These are phyloP conservation scores for Tilletia setariae DNA, from an alignment of 1,284 basidiomycete genomes.

Conservation along the genomic window DNA sequence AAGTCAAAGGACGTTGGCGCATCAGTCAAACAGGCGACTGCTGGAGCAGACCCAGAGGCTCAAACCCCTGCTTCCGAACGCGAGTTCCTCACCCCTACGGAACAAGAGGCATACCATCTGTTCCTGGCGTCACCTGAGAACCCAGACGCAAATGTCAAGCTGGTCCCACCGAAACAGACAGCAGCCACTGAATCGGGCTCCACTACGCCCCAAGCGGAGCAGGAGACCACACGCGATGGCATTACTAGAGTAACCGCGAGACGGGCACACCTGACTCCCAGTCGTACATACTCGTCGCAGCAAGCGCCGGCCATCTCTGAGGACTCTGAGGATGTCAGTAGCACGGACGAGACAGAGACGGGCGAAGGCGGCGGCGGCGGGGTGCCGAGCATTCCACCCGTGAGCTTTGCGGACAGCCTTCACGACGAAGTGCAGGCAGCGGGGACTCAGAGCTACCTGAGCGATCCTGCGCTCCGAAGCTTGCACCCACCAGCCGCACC, in stretches of 20 bases:
- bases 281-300: constrained; percentile 22
- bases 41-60: constrained; percentile 12
- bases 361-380: neutral
- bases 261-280: constrained; percentile 12
- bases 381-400: neutral
- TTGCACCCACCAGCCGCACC: neutral
- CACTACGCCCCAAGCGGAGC: neutral
- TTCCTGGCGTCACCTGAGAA: constrained; percentile 22
- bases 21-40: constrained; percentile 18
- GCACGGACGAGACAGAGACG: constrained; percentile 11
- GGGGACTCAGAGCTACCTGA: neutral
- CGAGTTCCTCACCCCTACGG: constrained; percentile 35
- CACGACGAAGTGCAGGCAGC: constrained; percentile 5
- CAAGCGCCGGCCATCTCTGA: constrained; percentile 7
- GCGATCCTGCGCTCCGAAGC: neutral
- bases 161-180: neutral
- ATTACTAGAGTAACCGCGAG: constrained; percentile 20
- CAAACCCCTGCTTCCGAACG: constrained; percentile 2
- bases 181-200: neutral
- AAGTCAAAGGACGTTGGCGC: neutral
- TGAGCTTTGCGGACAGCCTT: neutral
- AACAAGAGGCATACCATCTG: constrained; percentile 34
- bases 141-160: constrained; percentile 10
- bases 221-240: neutral
- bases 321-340: neutral